A percentile compares a stretch with the other conserved stretches of the same genome.
phyloP scores from a whole-genome alignment of 2,329 filamentous ascomycete genomes.

The Epichloe baconii region DNA sequence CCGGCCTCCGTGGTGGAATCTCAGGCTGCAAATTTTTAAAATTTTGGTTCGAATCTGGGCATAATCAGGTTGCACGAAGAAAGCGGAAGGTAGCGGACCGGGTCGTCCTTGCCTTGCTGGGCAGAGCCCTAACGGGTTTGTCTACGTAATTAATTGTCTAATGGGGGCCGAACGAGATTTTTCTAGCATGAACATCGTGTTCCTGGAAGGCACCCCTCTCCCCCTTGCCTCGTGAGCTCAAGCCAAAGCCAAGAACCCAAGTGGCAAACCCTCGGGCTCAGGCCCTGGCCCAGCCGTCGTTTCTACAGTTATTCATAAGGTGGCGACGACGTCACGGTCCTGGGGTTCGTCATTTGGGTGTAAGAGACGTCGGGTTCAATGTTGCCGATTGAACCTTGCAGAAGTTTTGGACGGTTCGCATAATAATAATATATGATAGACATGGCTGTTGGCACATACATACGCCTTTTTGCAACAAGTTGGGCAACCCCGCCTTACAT shows the following conservation, averaged over 20 bases:
- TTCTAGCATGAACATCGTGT: not conserved
- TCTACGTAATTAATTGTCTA: too few relatives aligned
- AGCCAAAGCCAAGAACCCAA: not conserved
- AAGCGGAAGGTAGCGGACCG: not conserved
- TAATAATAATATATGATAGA: too few relatives aligned
- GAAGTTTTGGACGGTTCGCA: too few relatives aligned
- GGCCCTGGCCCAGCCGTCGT: too few relatives aligned
- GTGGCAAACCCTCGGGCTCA: not conserved
- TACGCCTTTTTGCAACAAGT: too few relatives aligned
- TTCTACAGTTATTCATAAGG: not conserved
- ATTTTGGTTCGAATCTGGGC: not conserved
- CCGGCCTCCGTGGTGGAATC: not conserved
- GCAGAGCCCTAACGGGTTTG: not conserved
- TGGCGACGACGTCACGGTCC: conserved; percentile 3
- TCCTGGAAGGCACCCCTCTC: not conserved
- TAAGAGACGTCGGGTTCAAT: not conserved
- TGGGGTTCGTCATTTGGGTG: not conserved
- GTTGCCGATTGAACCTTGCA: not conserved
- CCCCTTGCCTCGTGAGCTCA: too few relatives aligned
- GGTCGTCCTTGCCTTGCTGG: not conserved
- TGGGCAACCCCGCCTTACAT: too few relatives aligned
- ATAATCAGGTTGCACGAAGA: too few relatives aligned
- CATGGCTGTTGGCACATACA: too few relatives aligned
- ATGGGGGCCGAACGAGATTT: not conserved
- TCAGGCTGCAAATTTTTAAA: not conserved